Base-by-base conservation (phyloP, 2,329 filamentous ascomycete species). In the Knoxdaviesia proteae region DNA sequence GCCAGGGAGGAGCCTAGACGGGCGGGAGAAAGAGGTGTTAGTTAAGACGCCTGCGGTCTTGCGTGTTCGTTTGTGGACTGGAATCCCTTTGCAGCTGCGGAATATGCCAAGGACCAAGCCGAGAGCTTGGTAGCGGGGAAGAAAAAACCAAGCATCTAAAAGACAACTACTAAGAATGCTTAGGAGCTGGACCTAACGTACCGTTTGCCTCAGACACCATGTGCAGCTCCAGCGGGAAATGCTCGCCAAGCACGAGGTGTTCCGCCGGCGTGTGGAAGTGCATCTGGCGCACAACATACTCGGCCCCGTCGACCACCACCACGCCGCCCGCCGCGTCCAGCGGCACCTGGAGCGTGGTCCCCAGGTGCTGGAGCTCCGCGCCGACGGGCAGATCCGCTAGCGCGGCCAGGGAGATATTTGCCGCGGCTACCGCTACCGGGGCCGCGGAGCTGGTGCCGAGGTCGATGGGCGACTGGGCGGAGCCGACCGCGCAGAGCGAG, bases 251-350 rank as follows among this genome's bases (percentile, higher is more conserved):
- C 52, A 74, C 57, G 39, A 64, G 61, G 49, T 77, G 72, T 58
- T 77, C 72, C 38, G 67, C 68, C 0, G 72, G 70, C 0, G 68
- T 68, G 51, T 76, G 72, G 56, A 75, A 71, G 54, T 75, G 71
- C 57, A 74, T 74, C 49, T 75, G 71, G 39, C 56, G 56, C 9
- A 74, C 57, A 0, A 48, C 51, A 53, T 64, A 72, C 10, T 57
- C 51, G 10, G 53, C 53, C 32, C 57, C 59, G 2, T 50, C 56
- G 30, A 66, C 51, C 0, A 49, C 56, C 4, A 70, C 61, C 7
- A 59, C 65, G 32, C 68, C 68, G 41, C 64, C 65, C 31, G 62
- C 58, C 29, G 65, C 53, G 5, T 11, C n/a, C n/a, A 33, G 29
- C 29, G 35, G 32, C 38, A 69, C 63, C 51, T 71, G 62, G 35